Percentiles rank a stretch among this genome's conserved stretches.
phyloP scores from a whole-genome alignment of 768 basidiomycete species.

The Tylopilus cervinicoccineus region DNA sequence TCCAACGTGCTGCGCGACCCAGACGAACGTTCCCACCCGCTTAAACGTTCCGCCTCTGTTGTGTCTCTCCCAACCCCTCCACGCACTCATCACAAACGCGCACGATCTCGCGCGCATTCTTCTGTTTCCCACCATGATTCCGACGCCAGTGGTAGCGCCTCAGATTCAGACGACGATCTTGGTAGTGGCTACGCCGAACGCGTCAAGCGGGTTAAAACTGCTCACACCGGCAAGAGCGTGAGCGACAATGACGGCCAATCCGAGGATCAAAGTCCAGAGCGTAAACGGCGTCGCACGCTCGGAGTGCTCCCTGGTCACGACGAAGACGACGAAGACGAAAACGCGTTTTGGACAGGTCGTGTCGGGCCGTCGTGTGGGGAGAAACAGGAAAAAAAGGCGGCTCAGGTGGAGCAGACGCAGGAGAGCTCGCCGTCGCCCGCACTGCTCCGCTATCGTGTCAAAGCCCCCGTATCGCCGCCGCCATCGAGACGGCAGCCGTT shows the following conservation, averaged over 20 bases:
- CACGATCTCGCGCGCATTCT: slow-evolving; percentile 39
- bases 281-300: slow-evolving; percentile 40
- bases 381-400: slow-evolving; percentile 4
- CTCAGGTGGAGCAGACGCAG: slow-evolving; percentile 8
- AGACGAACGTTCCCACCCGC: slow-evolving; percentile 27
- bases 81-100: slow-evolving; percentile 48
- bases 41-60: slow-evolving; percentile 63
- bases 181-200: slow-evolving; percentile 9
- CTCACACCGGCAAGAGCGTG: slow-evolving; percentile 12
- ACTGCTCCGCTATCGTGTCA: slow-evolving; percentile 30
- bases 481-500: slow-evolving; percentile 52
- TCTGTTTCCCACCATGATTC: slow-evolving; percentile 45
- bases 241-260: slow-evolving; percentile 19
- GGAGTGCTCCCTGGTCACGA: slow-evolving; percentile 36
- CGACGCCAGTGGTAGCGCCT: slow-evolving; percentile 34
- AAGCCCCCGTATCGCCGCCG: slow-evolving; percentile 60
- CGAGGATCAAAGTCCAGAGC: slow-evolving; percentile 16
- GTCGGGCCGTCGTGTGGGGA: slow-evolving; percentile 12
- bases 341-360: slow-evolving; percentile 27
- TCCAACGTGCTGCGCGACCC: slow-evolving; percentile 20
- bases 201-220: slow-evolving; percentile 15
- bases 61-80: slow-evolving; percentile 68
- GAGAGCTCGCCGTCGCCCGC: slow-evolving; percentile 34
- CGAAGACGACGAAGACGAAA: slow-evolving; percentile 53
- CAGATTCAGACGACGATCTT: slow-evolving; percentile 27